These are phyloP conservation scores for Microdochium nivale DNA, from an alignment of 2,329 filamentous ascomycete species.

Conservation along the genomic window DNA sequence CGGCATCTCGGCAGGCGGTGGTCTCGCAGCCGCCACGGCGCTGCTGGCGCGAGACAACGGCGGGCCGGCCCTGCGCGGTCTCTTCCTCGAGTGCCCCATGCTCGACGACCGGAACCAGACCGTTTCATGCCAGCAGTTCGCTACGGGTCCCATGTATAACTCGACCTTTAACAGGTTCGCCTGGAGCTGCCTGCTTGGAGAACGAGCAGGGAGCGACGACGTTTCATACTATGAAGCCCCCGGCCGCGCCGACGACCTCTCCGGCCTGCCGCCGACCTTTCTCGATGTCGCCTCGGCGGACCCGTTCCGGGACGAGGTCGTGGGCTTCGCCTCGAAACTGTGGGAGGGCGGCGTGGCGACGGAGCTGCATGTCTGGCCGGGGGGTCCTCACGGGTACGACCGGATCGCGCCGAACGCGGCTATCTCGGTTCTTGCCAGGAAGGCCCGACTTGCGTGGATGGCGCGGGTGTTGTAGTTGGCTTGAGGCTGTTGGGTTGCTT, in stretches of 20 bases:
- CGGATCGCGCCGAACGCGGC: slow-evolving; percentile 16
- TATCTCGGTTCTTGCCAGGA: slow-evolving; percentile 17
- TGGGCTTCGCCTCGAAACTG: slow-evolving; percentile 22
- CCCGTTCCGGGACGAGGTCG: slow-evolving; percentile 23
- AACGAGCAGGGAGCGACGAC: slow-evolving; percentile 14
- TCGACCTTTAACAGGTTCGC: slow-evolving; percentile 18
- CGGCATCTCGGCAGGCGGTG: slow-evolving; percentile 48
- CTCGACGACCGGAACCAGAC: slow-evolving; percentile 28
- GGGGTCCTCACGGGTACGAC: slow-evolving; percentile 22
- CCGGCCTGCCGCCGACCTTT: slow-evolving; percentile 19
- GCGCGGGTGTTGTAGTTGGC: background rate
- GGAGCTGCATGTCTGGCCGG: slow-evolving; percentile 26
- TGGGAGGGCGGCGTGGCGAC: slow-evolving; percentile 21
- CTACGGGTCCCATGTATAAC: slow-evolving; percentile 19
- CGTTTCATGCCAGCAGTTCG: slow-evolving; percentile 19
- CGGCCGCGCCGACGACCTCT: slow-evolving; percentile 17
- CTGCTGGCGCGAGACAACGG: slow-evolving; percentile 34
- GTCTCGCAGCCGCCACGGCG: slow-evolving; percentile 43
- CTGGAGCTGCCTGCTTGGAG: slow-evolving; percentile 21
- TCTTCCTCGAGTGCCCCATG: slow-evolving; percentile 31
- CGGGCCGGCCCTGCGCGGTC: slow-evolving; percentile 23
- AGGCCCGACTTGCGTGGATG: slow-evolving; percentile 18
- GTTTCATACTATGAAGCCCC: slow-evolving; percentile 22
- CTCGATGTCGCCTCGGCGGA: slow-evolving; percentile 25
- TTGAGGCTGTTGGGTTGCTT: background rate